A percentile compares a stretch with the other conserved stretches of the same genome.
These are phyloP conservation scores for Exophiala oligosperma DNA, from an alignment of 2,329 filamentous ascomycete genomes.

Conservation along the genomic window DNA sequence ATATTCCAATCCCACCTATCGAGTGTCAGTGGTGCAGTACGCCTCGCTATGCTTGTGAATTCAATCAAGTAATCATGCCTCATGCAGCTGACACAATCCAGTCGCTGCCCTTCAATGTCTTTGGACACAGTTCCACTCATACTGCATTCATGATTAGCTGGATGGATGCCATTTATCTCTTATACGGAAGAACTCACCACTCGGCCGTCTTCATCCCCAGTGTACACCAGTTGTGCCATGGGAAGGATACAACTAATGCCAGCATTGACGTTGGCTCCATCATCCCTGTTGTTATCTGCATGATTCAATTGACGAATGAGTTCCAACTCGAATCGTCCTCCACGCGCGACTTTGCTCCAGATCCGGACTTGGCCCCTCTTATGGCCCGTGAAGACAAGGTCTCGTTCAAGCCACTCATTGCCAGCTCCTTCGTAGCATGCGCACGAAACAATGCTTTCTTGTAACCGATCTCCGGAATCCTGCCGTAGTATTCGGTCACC, in stretches of 20 bases:
- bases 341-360: constrained; percentile 45
- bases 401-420: constrained; percentile 88
- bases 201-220: constrained; percentile 87
- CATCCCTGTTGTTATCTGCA: constrained; percentile 65
- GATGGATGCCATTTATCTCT: background rate
- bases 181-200: constrained; percentile 64
- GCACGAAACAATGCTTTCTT: constrained; percentile 77
- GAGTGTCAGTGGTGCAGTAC: background rate
- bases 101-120: constrained; percentile 38
- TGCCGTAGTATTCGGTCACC: constrained; percentile 80
- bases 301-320: constrained; percentile 82
- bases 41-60: background rate
- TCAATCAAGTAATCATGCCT: background rate
- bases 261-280: constrained; percentile 56
- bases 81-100: background rate
- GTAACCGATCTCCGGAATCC: constrained; percentile 68
- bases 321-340: constrained; percentile 72
- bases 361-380: constrained; percentile 79
- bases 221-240: constrained; percentile 82
- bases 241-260: constrained; percentile 85
- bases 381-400: constrained; percentile 87
- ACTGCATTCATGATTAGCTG: constrained; percentile 39
- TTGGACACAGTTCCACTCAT: constrained; percentile 60
- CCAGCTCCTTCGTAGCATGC: constrained; percentile 90
- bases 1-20: background rate